Conservation (phyloP, 2,329 filamentous ascomycete species). For the Stagonosporopsis vannaccii region DNA sequence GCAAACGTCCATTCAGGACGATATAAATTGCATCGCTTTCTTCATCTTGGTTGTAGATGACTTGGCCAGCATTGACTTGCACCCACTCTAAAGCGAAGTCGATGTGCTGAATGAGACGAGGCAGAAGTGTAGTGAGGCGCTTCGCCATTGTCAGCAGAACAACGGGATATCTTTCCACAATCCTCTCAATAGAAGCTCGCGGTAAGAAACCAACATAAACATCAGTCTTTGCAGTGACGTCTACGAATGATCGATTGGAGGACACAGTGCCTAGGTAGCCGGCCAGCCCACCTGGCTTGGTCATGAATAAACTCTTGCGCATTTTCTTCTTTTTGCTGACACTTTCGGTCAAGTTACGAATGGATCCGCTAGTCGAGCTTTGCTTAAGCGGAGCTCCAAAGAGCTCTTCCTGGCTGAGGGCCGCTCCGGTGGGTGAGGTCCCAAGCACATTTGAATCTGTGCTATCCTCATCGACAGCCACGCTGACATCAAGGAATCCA, state of each 20-base stretch:
- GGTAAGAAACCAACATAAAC: constrained; percentile 97
- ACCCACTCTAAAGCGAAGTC: constrained; percentile 99
- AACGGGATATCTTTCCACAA: constrained; percentile 91
- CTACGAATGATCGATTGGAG: constrained; percentile 93
- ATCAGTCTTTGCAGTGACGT: constrained; percentile 96
- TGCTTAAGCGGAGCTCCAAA: constrained; percentile 41
- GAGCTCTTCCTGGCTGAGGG: constrained; percentile 47
- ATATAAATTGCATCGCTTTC: constrained; percentile 99
- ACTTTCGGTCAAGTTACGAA: constrained; percentile 38
- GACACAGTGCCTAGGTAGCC: constrained; percentile 95
- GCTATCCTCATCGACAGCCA: constrained; percentile 73
- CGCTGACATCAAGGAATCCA: constrained; percentile 92
- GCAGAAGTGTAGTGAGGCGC: constrained; percentile 85
- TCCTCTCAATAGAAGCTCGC: constrained; percentile 81
- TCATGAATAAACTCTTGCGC: constrained; percentile 81
- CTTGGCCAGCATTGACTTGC: constrained; percentile 92
- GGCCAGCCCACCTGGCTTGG: constrained; percentile 92
- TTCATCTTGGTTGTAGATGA: constrained; percentile 91
- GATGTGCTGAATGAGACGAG: constrained; percentile 90
- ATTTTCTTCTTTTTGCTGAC: constrained; percentile 57
- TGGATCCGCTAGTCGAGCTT: constrained; percentile 33
- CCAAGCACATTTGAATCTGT: constrained; percentile 54
- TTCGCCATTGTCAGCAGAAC: constrained; percentile 96
- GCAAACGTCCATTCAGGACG: constrained; percentile 89
- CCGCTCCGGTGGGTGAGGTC: constrained; percentile 46